Conservation (phyloP, 768 basidiomycete genomes). For the Sutorius australiensis region DNA sequence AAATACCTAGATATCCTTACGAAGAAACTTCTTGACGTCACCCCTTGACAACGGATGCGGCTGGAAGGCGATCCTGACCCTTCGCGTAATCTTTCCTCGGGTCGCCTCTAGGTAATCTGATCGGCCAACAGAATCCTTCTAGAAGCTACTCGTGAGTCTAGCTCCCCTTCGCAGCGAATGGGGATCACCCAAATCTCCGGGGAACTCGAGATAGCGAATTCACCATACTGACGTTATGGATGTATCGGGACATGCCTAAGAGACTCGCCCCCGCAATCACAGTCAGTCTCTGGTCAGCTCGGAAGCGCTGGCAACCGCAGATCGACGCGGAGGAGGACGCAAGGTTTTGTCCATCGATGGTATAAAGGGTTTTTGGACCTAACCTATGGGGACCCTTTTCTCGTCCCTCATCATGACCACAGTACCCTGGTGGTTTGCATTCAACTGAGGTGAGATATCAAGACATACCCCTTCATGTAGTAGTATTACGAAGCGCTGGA, state of each 20-base stretch:
- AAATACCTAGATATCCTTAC: background rate
- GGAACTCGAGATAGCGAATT: background rate
- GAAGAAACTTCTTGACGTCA: conserved; percentile 22
- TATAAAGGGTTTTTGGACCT: background rate
- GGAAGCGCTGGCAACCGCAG: background rate
- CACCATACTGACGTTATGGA: background rate
- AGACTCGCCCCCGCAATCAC: background rate
- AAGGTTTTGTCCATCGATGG: background rate
- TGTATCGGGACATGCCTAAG: background rate
- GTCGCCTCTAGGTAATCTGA: background rate
- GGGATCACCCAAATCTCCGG: background rate
- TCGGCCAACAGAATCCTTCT: background rate
- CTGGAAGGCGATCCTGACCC: background rate
- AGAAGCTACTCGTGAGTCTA: background rate
- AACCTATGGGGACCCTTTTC: background rate
- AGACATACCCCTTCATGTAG: too few relatives aligned
- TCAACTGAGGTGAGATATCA: too few relatives aligned
- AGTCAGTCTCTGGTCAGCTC: background rate
- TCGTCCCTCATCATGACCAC: too few relatives aligned
- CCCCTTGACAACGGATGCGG: background rate
- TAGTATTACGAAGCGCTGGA: too few relatives aligned
- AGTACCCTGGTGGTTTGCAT: too few relatives aligned
- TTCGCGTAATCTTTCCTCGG: background rate
- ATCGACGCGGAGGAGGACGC: background rate
- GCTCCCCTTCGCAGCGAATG: background rate